phyloP scores from a whole-genome alignment of 352 stramenopile genomes.

The Globisporangium heterothallicum region DNA sequence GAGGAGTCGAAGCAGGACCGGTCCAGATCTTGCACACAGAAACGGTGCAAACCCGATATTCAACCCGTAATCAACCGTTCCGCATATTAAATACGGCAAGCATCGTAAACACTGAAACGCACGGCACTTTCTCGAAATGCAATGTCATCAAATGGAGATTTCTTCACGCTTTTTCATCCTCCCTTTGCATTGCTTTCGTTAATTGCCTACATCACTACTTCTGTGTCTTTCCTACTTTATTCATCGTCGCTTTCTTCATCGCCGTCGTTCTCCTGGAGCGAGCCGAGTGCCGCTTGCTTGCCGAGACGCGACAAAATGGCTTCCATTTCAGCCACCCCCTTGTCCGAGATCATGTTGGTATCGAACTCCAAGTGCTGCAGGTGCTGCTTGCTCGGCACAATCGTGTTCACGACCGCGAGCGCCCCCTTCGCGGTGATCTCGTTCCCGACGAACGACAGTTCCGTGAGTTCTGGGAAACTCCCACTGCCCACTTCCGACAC shows the following conservation, averaged over 20 bases:
- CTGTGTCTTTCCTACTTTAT: no score
- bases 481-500: slow-evolving; percentile 19
- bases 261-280: slow-evolving; percentile 80
- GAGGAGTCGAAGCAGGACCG: not conserved
- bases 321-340: slow-evolving; percentile 44
- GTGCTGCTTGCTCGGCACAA: slow-evolving; percentile 36
- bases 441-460: slow-evolving; percentile 63
- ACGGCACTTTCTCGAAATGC: no score
- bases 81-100: no score
- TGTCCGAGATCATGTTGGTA: slow-evolving; percentile 72
- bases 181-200: no score
- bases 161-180: no score
- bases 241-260: slow-evolving; percentile 56
- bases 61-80: no score
- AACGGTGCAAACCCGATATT: no score
- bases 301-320: slow-evolving; percentile 33
- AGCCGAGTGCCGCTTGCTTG: slow-evolving; percentile 53
- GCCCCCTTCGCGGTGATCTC: slow-evolving; percentile 74
- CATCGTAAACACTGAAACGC: no score
- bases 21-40: no score
- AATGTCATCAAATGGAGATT: no score
- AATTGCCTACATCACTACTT: no score
- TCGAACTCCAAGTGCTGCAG: slow-evolving; percentile 55
- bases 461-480: slow-evolving; percentile 31
- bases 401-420: slow-evolving; percentile 40